Evolutionary conservation across 176 grass and related monocot species (phyloP), one percentile per base, ranked within the genome.

Genomic region (Phoenix dactylifera): DNA sequence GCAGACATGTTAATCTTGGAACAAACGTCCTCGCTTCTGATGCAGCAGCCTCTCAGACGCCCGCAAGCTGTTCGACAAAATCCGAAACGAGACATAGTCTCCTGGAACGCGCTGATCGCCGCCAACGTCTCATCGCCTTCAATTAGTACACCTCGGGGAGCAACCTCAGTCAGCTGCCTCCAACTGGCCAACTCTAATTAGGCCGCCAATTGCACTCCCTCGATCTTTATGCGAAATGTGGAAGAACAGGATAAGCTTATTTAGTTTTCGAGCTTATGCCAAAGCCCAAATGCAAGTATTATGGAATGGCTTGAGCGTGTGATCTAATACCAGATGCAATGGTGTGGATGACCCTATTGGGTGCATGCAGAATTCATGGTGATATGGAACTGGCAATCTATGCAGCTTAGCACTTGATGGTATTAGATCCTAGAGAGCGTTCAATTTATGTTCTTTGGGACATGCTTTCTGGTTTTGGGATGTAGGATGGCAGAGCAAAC

Each of bases 311-410:
- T 73, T 82, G 3, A 65, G 35, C 4, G 59, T 85, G 16, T 82
- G 82, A 26, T 89, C n/a, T n/a, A n/a, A n/a, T n/a, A 67, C 87
- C 79, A 26, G 78, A 89, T 69, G 78, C 74, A 54, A 85, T 78
- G 67, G 75, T 82, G 3, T 89, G 82, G 86, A 73, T 89, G 86
- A 82, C 86, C 23, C 72, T 89, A n/a, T 58, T 89, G 49, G 68
- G 75, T 44, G 75, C 82, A 24, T 85, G 82, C 50, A 85, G 57
- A 79, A 74, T 79, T 51, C 72, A 79, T 72, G 68, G 82, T 15
- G 72, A 90, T 53, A 73, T 79, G 75, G 79, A 85, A 50, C 39
- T 85, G 52, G 87, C 82, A 16, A 73, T 51, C 15, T 20, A 70
- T 55, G 87, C 76, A 14, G 75, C 78, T 19, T 62, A 67, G 28